phyloP scores from a whole-genome alignment of 2,329 filamentous ascomycete genomes.

The Epichloe uncinata region DNA sequence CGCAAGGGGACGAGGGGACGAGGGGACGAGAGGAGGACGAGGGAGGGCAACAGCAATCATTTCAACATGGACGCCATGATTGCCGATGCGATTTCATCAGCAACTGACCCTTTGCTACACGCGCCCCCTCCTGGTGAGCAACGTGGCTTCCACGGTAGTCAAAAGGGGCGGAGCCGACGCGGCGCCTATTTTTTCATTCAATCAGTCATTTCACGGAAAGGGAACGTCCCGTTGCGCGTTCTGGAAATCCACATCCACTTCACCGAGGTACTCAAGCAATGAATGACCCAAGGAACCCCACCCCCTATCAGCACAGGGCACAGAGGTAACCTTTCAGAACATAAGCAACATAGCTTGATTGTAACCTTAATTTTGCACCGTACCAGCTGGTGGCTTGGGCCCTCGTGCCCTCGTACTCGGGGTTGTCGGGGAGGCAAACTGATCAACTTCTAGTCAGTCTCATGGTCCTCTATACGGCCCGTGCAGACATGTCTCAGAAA shows the following conservation, averaged over 20 bases:
- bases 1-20: too few species aligned
- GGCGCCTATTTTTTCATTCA: too few species aligned
- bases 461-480: neutral
- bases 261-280: neutral
- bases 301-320: neutral
- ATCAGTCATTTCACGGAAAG: too few species aligned
- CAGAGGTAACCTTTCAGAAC: neutral
- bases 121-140: neutral
- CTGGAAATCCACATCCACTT: too few species aligned
- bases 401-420: neutral
- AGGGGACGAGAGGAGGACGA: too few species aligned
- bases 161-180: neutral
- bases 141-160: neutral
- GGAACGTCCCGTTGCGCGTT: too few species aligned
- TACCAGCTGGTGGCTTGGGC: neutral
- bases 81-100: neutral
- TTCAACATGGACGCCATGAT: neutral
- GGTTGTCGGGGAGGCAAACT: too few species aligned
- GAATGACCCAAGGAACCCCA: neutral
- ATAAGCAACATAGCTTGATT: constrained; percentile 1
- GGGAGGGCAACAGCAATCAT: neutral
- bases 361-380: neutral
- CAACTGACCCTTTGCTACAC: neutral
- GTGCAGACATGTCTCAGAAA: neutral
- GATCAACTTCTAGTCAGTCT: too few species aligned